These are phyloP conservation scores for Acer campestre DNA, from an alignment of 345 rosid species.

Conservation along the genomic window DNA sequence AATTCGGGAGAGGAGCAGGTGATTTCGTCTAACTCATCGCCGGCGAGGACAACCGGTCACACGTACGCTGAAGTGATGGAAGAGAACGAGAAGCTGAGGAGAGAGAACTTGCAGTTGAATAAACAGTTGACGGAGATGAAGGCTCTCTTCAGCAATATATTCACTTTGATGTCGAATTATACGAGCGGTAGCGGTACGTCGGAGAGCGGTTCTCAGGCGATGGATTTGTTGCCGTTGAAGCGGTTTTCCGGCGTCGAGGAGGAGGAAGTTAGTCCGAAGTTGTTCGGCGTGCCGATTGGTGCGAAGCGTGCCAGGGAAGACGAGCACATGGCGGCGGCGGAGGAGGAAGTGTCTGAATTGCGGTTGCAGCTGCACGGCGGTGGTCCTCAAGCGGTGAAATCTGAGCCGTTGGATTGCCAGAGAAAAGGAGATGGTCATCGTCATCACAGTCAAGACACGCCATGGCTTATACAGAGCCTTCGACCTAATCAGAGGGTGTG, in stretches of 20 bases:
- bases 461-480: constrained; percentile 45
- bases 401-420: constrained; percentile 43
- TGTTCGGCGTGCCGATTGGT: constrained; percentile 75
- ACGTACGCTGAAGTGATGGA: constrained; percentile 55
- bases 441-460: constrained; percentile 30
- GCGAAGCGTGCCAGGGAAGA: constrained; percentile 54
- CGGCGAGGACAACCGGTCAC: constrained; percentile 25
- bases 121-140: constrained; percentile 73
- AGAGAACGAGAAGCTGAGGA: constrained; percentile 79
- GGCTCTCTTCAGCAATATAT: constrained; percentile 59
- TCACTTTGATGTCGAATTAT: constrained; percentile 54
- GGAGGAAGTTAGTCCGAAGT: constrained; percentile 40
- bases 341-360: constrained; percentile 24
- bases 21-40: constrained; percentile 58
- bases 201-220: constrained; percentile 19
- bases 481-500: constrained; percentile 53
- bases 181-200: constrained; percentile 23
- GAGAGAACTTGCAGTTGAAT: constrained; percentile 59
- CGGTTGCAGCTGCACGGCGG: constrained; percentile 36
- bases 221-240: constrained; percentile 44
- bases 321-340: constrained; percentile 23
- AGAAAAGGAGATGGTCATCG: constrained; percentile 8
- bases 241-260: constrained; percentile 22
- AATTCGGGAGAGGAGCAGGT: constrained; percentile 63
- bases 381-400: constrained; percentile 37